phyloP scores from a whole-genome alignment of 305 asterid species.

The Rubia peregrina region DNA sequence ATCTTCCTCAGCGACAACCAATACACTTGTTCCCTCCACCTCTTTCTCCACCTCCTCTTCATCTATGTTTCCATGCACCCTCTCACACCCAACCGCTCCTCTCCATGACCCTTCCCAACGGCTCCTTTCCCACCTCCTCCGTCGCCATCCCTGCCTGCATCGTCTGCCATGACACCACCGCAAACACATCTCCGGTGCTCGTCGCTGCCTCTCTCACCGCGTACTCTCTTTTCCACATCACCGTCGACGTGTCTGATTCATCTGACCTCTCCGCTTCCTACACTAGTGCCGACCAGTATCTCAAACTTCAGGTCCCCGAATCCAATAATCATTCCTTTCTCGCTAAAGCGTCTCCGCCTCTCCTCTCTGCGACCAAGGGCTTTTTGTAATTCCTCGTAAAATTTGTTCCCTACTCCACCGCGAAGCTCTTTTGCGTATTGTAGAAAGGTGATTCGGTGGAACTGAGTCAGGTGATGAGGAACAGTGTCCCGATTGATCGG shows the following conservation, averaged over 20 bases:
- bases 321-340: slow-evolving; percentile 52
- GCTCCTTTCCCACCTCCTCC: slow-evolving; percentile 33
- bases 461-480: slow-evolving; percentile 60
- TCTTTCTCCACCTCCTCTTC: slow-evolving; percentile 30
- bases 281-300: slow-evolving; percentile 67
- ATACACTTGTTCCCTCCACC: slow-evolving; percentile 6
- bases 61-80: slow-evolving; percentile 46
- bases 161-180: slow-evolving; percentile 43
- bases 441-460: slow-evolving; percentile 70
- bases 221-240: slow-evolving; percentile 52
- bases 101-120: slow-evolving; percentile 45
- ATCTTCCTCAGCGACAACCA: slow-evolving; percentile 27
- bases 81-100: slow-evolving; percentile 28
- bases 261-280: slow-evolving; percentile 61
- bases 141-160: slow-evolving; percentile 37
- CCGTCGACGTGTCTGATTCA: slow-evolving; percentile 69
- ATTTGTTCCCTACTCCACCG: slow-evolving; percentile 61
- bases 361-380: slow-evolving; percentile 46
- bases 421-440: slow-evolving; percentile 61
- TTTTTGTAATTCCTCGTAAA: slow-evolving; percentile 71
- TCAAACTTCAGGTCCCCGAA: slow-evolving; percentile 55
- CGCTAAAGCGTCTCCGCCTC: slow-evolving; percentile 82
- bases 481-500: slow-evolving; percentile 56
- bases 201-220: slow-evolving; percentile 56
- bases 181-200: slow-evolving; percentile 55